Conservation (phyloP, 768 basidiomycete species). For the Lentinula sp. region DNA sequence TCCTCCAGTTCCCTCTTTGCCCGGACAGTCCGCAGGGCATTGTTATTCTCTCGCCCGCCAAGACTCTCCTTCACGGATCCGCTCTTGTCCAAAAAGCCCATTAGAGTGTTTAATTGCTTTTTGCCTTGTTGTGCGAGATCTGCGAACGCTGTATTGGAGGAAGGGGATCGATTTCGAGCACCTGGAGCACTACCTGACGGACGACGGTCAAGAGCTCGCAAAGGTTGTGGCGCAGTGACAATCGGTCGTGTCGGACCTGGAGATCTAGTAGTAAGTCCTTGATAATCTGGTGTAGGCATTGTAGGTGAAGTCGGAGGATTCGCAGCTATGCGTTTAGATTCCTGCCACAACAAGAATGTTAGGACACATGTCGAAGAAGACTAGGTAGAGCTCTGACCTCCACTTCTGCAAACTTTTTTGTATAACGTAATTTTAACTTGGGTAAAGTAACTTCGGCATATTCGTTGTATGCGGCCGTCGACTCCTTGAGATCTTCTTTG, state of each 20-base stretch:
- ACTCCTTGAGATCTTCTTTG: slow-evolving; percentile 85
- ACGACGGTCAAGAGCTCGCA: slow-evolving; percentile 68
- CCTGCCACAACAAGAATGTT: slow-evolving; percentile 33
- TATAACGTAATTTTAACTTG: slow-evolving; percentile 71
- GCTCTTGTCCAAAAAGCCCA: slow-evolving; percentile 79
- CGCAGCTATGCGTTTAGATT: slow-evolving; percentile 49
- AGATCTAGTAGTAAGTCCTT: slow-evolving; percentile 26
- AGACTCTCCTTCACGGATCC: slow-evolving; percentile 55
- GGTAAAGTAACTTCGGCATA: slow-evolving; percentile 78
- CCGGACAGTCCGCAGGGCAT: slow-evolving; percentile 68
- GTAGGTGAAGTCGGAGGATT: slow-evolving; percentile 24
- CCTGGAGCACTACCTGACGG: slow-evolving; percentile 54
- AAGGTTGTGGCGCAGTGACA: slow-evolving; percentile 67
- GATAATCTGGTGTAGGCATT: slow-evolving; percentile 26
- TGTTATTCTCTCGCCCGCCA: slow-evolving; percentile 51
- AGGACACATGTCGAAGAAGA: not conserved
- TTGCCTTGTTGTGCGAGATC: slow-evolving; percentile 91
- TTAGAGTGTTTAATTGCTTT: slow-evolving; percentile 80
- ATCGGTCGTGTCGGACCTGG: slow-evolving; percentile 45
- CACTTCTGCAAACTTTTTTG: slow-evolving; percentile 81
- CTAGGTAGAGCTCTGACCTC: slow-evolving; percentile 47
- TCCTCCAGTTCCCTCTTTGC: slow-evolving; percentile 90
- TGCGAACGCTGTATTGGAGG: slow-evolving; percentile 74
- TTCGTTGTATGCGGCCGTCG: slow-evolving; percentile 69
- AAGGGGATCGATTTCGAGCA: slow-evolving; percentile 69